Evolutionary conservation across 108 stramenopile species (phyloP).

Genomic region (Fragilariopsis cylindrus): DNA sequence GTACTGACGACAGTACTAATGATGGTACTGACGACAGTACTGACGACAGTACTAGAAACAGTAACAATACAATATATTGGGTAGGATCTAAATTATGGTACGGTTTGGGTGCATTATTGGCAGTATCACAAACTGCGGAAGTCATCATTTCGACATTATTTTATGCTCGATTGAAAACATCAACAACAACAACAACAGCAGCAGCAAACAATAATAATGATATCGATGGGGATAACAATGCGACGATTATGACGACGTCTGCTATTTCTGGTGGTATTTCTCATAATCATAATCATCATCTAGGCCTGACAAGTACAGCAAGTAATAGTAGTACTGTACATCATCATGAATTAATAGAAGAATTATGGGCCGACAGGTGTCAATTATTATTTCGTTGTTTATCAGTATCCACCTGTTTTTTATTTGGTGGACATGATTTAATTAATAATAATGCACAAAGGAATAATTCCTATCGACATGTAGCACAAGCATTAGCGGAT

Average conservation of each 20-base stretch:
- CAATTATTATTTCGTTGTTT: slow-evolving; percentile 61
- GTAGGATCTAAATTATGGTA: slow-evolving; percentile 37
- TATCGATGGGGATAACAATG: not conserved
- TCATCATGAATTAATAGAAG: slow-evolving; percentile 48
- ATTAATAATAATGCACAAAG: slow-evolving; percentile 14
- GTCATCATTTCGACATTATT: slow-evolving; percentile 24
- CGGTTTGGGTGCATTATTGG: slow-evolving; percentile 25
- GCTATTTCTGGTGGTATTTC: not conserved
- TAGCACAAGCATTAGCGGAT: slow-evolving; percentile 78
- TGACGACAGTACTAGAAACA: not conserved
- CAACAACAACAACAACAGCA: not conserved
- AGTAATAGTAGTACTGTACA: not conserved
- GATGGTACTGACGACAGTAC: not conserved
- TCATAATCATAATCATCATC: not conserved
- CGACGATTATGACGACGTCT: not conserved
- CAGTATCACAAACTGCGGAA: slow-evolving; percentile 37
- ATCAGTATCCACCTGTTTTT: slow-evolving; percentile 66
- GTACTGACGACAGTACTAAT: not conserved
- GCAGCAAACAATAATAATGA: not conserved
- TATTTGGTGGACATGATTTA: slow-evolving; percentile 83
- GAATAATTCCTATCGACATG: slow-evolving; percentile 51
- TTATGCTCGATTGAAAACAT: slow-evolving; percentile 19
- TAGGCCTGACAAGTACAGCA: not conserved
- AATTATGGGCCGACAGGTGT: slow-evolving; percentile 72
- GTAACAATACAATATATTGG: not conserved